Evolutionary conservation across 768 basidiomycete genomes (phyloP), one percentile per base, ranked within the genome.

Genomic region (Strobilomyces confusus): DNA sequence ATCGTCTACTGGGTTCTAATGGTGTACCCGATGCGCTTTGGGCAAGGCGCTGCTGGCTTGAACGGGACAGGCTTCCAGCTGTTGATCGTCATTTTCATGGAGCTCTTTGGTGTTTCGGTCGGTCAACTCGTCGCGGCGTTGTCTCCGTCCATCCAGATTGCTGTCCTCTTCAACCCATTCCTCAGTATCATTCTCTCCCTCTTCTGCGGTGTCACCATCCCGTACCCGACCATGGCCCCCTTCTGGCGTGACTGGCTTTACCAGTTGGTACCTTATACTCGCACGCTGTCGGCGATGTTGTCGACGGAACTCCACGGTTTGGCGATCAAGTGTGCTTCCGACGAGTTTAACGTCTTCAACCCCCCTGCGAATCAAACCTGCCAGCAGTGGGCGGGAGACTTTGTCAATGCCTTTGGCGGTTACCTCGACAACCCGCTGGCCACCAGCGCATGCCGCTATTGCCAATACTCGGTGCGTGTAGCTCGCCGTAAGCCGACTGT

Each of bases 211-310:
- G 87, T 91, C 15, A 86, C 86, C 1, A 81, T 91, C 50, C 88
- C 87, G 0, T 85, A 79, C 52, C 80, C 83, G 0, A 77, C 76
- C 5, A 69, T 91, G 66, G 75, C 77, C 11, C 64, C 66, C 26
- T 90, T 89, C 76, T 90, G 86, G 86, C 73, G 79, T 56, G 76
- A 75, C n/a, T 92, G 89, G 89, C 68, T 92, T 15, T 92, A 92
- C 68, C 75, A 83, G 56, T 71, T 87, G 9, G 73, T 75, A 42
- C 89, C 90, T 0, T 89, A 83, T 67, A 90, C 87, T 0, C 80
- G 87, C 22, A 74, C 81, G 12, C 68, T 92, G 23, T 77, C 83
- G 7, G 81, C 89, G 17, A 85, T 92, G 76, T 71, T 91, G 29
- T 80, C 87, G 0, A 91, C 87, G 5, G 90, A 89, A 60, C 75